phyloP scores from a whole-genome alignment of 1,284 basidiomycete genomes.

The Malassezia sp. region DNA sequence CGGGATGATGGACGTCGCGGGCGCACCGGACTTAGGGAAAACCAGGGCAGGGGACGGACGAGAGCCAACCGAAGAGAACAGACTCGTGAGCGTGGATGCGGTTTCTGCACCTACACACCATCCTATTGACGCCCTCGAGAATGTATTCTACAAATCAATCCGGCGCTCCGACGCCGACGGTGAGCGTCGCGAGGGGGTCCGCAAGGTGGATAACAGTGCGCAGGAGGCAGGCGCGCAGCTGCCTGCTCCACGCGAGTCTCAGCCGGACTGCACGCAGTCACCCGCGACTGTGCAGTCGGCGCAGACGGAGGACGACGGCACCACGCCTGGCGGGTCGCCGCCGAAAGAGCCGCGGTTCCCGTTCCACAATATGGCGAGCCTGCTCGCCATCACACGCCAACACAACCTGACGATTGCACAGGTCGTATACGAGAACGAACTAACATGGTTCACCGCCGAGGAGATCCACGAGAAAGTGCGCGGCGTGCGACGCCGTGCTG shows the following conservation, averaged over 20 bases:
- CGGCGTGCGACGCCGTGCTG: too few relatives aligned
- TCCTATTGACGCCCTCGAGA: constrained; percentile 64
- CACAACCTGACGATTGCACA: constrained; percentile 59
- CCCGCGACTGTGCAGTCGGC: not conserved
- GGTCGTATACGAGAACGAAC: constrained; percentile 88
- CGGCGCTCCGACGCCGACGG: constrained; percentile 66
- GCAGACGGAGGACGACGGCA: not conserved
- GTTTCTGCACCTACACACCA: too few relatives aligned
- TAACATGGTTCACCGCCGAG: constrained; percentile 45
- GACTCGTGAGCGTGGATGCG: too few relatives aligned
- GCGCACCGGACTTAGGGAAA: too few relatives aligned
- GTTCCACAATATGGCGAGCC: constrained; percentile 66
- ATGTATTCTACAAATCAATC: constrained; percentile 92
- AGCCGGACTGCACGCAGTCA: not conserved
- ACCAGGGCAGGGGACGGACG: too few relatives aligned
- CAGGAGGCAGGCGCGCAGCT: constrained; percentile 2
- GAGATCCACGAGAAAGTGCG: constrained; percentile 34
- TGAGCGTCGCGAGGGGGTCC: constrained; percentile 52
- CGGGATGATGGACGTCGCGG: constrained; percentile 30
- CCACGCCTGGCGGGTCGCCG: not conserved
- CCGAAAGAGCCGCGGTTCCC: constrained; percentile 60
- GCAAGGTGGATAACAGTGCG: constrained; percentile 4
- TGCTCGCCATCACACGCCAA: constrained; percentile 65
- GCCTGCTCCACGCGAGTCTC: not conserved
- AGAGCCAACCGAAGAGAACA: too few relatives aligned